Evolutionary conservation across 257 asterid species (phyloP), one percentile per base, ranked within the genome.

Genomic region (Nicotiana noctiflora): DNA sequence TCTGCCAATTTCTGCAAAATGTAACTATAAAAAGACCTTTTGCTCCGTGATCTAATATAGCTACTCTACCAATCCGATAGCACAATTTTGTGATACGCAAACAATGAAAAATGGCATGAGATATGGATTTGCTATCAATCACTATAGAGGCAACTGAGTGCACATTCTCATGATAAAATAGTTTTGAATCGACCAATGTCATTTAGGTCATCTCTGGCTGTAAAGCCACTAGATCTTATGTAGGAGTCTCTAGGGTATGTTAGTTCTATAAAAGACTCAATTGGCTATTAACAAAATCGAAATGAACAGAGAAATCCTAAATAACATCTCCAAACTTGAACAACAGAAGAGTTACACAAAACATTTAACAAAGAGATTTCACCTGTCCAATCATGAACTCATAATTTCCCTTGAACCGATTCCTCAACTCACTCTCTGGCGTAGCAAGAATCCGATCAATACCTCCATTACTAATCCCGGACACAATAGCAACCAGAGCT

Each of bases 381-480:
- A 93, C 99, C 97, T 95, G 97, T 62, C 90, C 85, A 67, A 92
- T 93, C 88, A 96, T 94, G 82, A 94, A 96, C 67, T 90, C 93
- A 52, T 86, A 94, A 87, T 92, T 96, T 10, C 92, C 92, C 85
- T 96, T 96, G 75, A 94, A 96, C 59, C 92, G 86, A 37, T 84
- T 90, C 86, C 96, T 90, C 86, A 96, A 55, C 77, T 94, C 90
- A 80, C 82, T 75, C 90, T 94, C 95, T 6, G 92, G 85, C 34
- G 88, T 91, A 53, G 90, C 89, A 88, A 95, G 86, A 85, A 92
- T 87, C 80, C 88, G 87, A 31, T 32, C 85, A 3, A 89, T 79
- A 25, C 90, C 84, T 15, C 92, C 93, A 83, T 94, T 96, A 83
- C 99, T 92, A 61, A 96, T 94, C 77, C 98, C 98, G 0, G 99